A percentile compares a stretch with the other conserved stretches of the same genome.
Conservation (phyloP, 2,329 filamentous ascomycete genomes). For the Incumbomyces delicatus region DNA sequence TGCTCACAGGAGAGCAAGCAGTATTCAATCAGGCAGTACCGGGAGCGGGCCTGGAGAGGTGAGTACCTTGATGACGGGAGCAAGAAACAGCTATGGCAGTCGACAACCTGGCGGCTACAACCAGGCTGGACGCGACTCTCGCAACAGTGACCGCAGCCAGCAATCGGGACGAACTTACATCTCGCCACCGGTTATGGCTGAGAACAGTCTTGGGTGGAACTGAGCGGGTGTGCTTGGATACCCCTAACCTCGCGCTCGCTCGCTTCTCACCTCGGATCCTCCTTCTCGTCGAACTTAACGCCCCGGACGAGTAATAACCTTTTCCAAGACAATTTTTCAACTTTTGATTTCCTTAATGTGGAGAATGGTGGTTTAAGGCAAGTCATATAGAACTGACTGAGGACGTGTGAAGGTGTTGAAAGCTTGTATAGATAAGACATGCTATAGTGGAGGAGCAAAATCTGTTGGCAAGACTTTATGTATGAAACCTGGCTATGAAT, state of each 20-base stretch:
- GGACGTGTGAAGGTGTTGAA: not conserved
- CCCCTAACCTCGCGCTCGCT: not conserved
- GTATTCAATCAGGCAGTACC: conserved; percentile 49
- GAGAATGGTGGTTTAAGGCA: not conserved
- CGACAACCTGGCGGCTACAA: conserved; percentile 32
- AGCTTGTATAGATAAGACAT: not conserved
- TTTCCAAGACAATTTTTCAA: not conserved
- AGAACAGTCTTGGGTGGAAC: conserved; percentile 95
- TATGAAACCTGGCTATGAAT: conserved; percentile 4
- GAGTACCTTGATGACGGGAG: conserved; percentile 37
- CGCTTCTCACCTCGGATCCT: not conserved
- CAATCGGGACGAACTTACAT: conserved; percentile 60
- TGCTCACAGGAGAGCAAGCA: conserved; percentile 66
- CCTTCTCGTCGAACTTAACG: no score
- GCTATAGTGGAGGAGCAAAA: not conserved
- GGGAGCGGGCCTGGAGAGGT: conserved; percentile 32
- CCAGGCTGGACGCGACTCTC: conserved; percentile 36
- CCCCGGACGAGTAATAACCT: no score
- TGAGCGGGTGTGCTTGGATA: conserved; percentile 35
- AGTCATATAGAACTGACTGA: no score
- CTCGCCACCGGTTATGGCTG: conserved; percentile 79
- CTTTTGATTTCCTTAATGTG: conserved; percentile 3
- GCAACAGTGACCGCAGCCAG: conserved; percentile 45
- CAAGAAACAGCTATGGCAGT: conserved; percentile 43
- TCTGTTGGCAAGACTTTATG: not conserved